Evolutionary conservation across 805 yeast species (phyloP), one percentile per base, ranked within the genome.

Genomic region (Diddensiella santjacobensis): DNA sequence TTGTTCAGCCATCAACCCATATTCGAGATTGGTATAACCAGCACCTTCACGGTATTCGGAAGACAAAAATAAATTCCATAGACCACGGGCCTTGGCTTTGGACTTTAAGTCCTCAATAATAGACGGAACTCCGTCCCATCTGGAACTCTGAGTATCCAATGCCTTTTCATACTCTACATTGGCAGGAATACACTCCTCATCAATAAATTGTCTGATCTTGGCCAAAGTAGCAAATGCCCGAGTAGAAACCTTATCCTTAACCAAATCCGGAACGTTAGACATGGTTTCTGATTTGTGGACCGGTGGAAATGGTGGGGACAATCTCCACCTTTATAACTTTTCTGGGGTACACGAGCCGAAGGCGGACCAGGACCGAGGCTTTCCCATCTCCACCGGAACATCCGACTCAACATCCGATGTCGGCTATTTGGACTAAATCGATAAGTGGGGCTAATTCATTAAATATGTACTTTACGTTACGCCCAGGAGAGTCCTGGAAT

Each of bases 1-100:
- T 58, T 78, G 77, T 59, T 74, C 77, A 1, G 83, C 83, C 84
- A 81, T 79, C 45, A 81, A 61, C 0, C 82, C 86, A 57, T 81
- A 81, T 58, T 81, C 86, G 54, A 80, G 63, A 60, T 80, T 80
- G 42, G 83, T 69, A 62, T 60, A 80, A 3, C 82, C 83, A 2
- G 83, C 78, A 23, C 82, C 79, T 50, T 77, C 73, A 13, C 59
- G 54, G 71, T 78, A 58, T 59, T 72, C 60, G 39, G 70, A 68
- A 30, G 78, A 73, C 54, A 79, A 62, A 54, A 80, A 80, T 69
- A 81, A 61, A 61, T 80, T 81, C 84, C 84, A 80, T 15, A 81
- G 66, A 0, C 83, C 83, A 49, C 72, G 64, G 42, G 67, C 66
- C 50, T 66, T 67, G 4, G 85, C 84, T 56, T 76, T 76, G 2